These are phyloP conservation scores for Cerrena zonata DNA, from an alignment of 1,284 basidiomycete species.

Conservation along the genomic window DNA sequence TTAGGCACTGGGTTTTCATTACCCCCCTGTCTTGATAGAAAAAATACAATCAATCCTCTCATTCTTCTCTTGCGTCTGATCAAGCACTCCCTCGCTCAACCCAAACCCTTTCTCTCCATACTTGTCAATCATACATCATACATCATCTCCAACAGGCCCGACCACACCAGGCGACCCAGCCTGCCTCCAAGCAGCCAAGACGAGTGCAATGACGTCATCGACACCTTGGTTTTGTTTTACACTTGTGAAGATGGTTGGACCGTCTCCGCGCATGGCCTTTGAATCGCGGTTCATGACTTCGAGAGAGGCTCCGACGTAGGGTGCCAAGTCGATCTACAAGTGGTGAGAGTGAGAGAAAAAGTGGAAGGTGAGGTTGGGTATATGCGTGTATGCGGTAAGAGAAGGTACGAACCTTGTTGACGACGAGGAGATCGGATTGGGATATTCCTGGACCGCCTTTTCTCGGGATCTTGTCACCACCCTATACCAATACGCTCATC, in stretches of 20 bases:
- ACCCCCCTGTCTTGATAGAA: neutral
- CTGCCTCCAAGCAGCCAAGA: slow-evolving; percentile 81
- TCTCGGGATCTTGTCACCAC: slow-evolving; percentile 95
- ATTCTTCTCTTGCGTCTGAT: no score
- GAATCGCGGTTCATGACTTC: slow-evolving; percentile 94
- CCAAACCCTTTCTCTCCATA: neutral
- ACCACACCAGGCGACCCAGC: slow-evolving; percentile 65
- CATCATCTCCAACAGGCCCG: slow-evolving; percentile 40
- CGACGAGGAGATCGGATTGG: slow-evolving; percentile 87
- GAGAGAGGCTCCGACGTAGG: slow-evolving; percentile 87
- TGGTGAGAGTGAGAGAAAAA: no score
- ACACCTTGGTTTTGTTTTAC: slow-evolving; percentile 79
- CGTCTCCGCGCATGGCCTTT: slow-evolving; percentile 87
- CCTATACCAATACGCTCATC: slow-evolving; percentile 88
- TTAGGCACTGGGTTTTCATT: no score
- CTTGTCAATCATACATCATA: no score
- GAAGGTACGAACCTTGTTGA: slow-evolving; percentile 75
- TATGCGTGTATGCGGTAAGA: neutral
- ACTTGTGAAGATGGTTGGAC: slow-evolving; percentile 89
- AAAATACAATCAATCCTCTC: neutral
- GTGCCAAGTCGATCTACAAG: slow-evolving; percentile 86
- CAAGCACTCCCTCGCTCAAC: neutral
- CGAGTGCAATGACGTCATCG: slow-evolving; percentile 76
- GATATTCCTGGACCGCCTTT: slow-evolving; percentile 98
- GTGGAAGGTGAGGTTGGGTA: no score